Percentiles rank a stretch among this genome's conserved stretches.
Conservation (phyloP, 352 stramenopile species). For the Poterioochromonas sp. region DNA sequence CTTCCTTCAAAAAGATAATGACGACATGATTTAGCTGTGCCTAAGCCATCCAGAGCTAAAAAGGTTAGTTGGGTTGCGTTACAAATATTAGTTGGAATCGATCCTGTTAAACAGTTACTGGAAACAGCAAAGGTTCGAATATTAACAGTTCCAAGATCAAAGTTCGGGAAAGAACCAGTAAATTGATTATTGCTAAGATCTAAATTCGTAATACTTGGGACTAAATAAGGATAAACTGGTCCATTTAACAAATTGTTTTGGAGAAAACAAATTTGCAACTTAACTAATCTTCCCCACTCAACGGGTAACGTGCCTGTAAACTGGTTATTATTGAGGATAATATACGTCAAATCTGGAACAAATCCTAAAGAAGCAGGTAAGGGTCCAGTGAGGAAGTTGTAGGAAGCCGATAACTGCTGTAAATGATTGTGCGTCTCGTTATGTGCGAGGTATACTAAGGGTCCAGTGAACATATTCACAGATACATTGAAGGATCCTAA, state of each 20-base stretch:
- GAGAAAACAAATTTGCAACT: too few relatives aligned
- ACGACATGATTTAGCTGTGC: neutral
- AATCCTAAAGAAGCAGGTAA: neutral
- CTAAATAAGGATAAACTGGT: too few relatives aligned
- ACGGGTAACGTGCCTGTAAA: neutral
- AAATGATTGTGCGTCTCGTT: neutral
- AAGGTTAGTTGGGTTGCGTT: neutral
- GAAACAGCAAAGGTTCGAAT: neutral
- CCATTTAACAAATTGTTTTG: too few relatives aligned
- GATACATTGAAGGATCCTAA: neutral
- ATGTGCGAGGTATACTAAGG: neutral
- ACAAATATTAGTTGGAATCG: constrained; percentile 2
- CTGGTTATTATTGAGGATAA: neutral
- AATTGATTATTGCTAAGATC: constrained; percentile 16
- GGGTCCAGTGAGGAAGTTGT: neutral
- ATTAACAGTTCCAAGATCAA: neutral
- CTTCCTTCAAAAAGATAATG: neutral
- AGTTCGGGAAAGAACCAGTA: neutral
- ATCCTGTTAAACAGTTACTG: neutral
- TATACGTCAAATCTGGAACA: neutral
- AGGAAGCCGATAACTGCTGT: neutral
- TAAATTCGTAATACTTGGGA: neutral
- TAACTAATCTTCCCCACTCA: too few relatives aligned
- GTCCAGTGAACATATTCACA: neutral
- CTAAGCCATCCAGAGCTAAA: constrained; percentile 15